Percentiles rank a stretch among this genome's conserved stretches.
Conservation (phyloP, 2,329 filamentous ascomycete species). For the Pseudonectria buxi region DNA sequence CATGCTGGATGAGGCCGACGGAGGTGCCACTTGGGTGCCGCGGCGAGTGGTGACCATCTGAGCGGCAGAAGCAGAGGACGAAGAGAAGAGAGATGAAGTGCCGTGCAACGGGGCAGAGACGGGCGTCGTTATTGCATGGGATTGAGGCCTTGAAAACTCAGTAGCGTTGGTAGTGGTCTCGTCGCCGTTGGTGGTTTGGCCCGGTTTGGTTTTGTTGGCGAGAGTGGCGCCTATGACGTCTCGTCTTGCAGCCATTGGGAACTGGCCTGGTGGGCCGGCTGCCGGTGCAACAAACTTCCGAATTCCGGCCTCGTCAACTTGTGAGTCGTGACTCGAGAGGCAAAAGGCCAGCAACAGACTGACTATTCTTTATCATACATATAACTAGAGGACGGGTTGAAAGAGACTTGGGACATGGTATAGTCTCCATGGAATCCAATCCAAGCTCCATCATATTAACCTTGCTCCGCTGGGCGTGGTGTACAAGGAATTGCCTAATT, state of each 20-base stretch:
- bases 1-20: slow-evolving; percentile 7
- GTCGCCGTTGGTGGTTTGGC: slow-evolving; percentile 5
- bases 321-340: too few species aligned
- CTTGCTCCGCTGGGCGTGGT: too few species aligned
- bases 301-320: too few species aligned
- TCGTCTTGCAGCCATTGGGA: neutral
- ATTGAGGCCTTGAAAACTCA: neutral
- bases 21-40: slow-evolving; percentile 13
- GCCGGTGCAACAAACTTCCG: too few species aligned
- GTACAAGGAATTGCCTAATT: too few species aligned
- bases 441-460: too few species aligned
- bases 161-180: slow-evolving; percentile 1
- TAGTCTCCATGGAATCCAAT: too few species aligned
- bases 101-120: too few species aligned
- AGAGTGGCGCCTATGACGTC: slow-evolving; percentile 20
- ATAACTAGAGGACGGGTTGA: too few species aligned
- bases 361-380: too few species aligned
- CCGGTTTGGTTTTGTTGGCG: slow-evolving; percentile 8
- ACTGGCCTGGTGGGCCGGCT: neutral
- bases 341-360: too few species aligned
- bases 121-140: slow-evolving; percentile 1
- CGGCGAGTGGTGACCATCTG: slow-evolving; percentile 24
- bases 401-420: too few species aligned
- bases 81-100: neutral
- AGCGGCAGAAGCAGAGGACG: neutral